Base-by-base conservation (phyloP, 2,329 filamentous ascomycete genomes). In the Paecilomyces formosus region DNA sequence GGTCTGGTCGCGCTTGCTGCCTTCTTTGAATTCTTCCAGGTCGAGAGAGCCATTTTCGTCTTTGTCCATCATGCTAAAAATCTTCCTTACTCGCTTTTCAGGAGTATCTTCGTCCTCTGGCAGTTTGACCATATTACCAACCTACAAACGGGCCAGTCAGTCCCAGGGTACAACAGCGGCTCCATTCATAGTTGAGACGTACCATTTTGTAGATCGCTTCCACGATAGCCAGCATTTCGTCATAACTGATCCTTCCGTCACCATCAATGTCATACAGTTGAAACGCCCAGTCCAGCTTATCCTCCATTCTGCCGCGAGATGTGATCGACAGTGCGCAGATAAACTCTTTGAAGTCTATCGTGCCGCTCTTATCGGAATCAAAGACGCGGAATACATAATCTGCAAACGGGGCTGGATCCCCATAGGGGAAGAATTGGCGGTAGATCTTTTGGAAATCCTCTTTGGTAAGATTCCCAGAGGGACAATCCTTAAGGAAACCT, bases 181-280 rank as follows among this genome's bases (percentile, higher is more conserved):
- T n/a, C 11, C 33, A 52, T 21, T 45, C 49, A 35, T 13, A 35
- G 15, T 12, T 13, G 54, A 8, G 13, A 59, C 75, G 52, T 76
- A 97, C 94, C 94, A 99, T 99, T 78, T 97, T 99, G 83, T 99
- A 99, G 72, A 99, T 99, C 57, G 94, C 94, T 79, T 97, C 93
- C 58, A 99, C 94, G 73, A 99, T 99, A 67, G 92, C 88, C 65
- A 99, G 82, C 94, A 99, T 99, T 81, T 99, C 94, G 57, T 97
- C 91, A 75, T 97, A 99, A 75, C 89, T 96, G 72, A 99, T 99
- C 82, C 97, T 96, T 71, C 94, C 94, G 74, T 99, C 94, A 58
- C 94, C 93, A 71, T 99, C 94, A 70, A 99, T 97, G 78, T 99
- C 94, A 77, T 99, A 99, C 66, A 99, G 83, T 80, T 99, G 93